Evolutionary conservation across 306 rosid genomes (phyloP).

Genomic region (Medicago arabica): DNA sequence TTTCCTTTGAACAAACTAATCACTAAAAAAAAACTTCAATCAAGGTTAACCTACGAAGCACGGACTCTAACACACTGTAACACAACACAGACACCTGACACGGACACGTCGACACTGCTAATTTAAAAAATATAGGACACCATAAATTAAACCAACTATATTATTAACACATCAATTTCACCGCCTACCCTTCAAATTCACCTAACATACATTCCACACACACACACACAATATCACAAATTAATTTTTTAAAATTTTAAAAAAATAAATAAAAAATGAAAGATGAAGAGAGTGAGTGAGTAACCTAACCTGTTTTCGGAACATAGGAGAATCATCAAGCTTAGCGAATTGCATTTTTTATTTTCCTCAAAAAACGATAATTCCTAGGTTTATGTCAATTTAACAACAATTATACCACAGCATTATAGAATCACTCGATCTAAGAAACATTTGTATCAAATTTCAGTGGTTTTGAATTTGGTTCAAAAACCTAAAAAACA

Average conservation of each 20-base stretch:
- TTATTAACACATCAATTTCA: too few relatives aligned
- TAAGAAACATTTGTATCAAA: slow-evolving; percentile 40
- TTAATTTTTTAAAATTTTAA: neutral
- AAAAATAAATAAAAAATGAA: neutral
- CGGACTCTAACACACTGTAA: too few relatives aligned
- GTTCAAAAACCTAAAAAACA: slow-evolving; percentile 11
- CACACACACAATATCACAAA: neutral
- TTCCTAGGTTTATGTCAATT: neutral
- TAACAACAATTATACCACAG: too few relatives aligned
- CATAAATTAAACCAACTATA: too few relatives aligned
- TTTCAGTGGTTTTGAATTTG: neutral
- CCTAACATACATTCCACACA: too few relatives aligned
- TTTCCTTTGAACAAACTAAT: neutral
- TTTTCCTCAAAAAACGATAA: slow-evolving; percentile 7
- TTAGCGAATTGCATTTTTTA: slow-evolving; percentile 89
- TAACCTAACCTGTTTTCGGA: slow-evolving; percentile 91
- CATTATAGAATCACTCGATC: slow-evolving; percentile 50
- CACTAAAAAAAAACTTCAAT: slow-evolving; percentile 25
- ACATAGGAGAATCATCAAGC: slow-evolving; percentile 99
- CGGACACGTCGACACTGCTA: too few relatives aligned
- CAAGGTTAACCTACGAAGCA: neutral
- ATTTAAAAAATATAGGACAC: too few relatives aligned
- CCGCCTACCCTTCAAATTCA: too few relatives aligned
- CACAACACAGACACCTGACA: too few relatives aligned
- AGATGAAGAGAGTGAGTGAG: slow-evolving; percentile 16